Evolutionary conservation across 148 eudicot genomes (phyloP).

Genomic region (Rheum nobile): DNA sequence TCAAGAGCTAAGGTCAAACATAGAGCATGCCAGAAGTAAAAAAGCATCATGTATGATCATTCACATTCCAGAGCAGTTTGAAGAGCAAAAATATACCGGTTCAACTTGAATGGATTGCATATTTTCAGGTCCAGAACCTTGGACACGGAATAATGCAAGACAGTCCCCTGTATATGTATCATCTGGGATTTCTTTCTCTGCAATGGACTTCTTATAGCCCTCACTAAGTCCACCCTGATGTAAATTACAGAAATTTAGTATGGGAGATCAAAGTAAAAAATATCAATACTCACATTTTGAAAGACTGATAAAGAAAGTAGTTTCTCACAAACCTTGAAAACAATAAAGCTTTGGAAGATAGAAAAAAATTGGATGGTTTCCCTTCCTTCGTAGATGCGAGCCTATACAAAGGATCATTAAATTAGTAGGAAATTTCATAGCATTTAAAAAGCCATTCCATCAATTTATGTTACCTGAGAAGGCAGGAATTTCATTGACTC

Average conservation of each 20-base stretch:
- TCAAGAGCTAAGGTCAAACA: neutral
- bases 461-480: conserved; percentile 49
- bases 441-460: neutral
- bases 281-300: neutral
- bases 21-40: neutral
- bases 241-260: neutral
- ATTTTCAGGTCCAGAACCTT: conserved; percentile 84
- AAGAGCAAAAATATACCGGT: conserved; percentile 25
- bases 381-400: conserved; percentile 73
- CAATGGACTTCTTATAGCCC: conserved; percentile 50
- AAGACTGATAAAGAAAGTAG: neutral
- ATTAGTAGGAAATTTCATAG: conserved; percentile 16
- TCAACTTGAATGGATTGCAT: conserved; percentile 98
- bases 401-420: conserved; percentile 29
- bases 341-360: conserved; percentile 85
- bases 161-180: conserved; percentile 58
- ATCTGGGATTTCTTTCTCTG: conserved; percentile 55
- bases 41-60: neutral
- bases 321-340: conserved; percentile 51
- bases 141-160: conserved; percentile 65
- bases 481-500: conserved; percentile 77
- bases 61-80: neutral
- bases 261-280: neutral
- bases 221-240: conserved; percentile 76
- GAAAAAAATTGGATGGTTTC: conserved; percentile 87